Evolutionary conservation across 441 rosid species (phyloP).

Genomic region (Theobroma grandiflorum): DNA sequence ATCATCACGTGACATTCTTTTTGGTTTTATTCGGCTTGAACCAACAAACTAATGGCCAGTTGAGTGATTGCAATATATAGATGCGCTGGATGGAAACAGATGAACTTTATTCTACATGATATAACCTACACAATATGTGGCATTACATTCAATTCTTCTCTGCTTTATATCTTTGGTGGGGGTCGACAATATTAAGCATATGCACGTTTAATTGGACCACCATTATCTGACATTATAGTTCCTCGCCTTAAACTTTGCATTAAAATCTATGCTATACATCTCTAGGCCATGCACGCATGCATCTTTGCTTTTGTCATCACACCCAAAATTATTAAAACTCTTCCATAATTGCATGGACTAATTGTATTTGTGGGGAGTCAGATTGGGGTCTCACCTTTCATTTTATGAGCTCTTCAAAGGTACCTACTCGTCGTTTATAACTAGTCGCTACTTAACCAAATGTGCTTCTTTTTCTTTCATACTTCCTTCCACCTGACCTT

Average conservation of each 20-base stretch:
- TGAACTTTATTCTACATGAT: conserved; percentile 4
- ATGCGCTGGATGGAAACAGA: background rate
- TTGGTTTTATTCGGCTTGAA: conserved; percentile 1
- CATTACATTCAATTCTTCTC: background rate
- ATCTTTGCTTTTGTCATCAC: background rate
- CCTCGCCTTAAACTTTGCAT: conserved; percentile 7
- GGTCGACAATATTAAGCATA: conserved; percentile 2
- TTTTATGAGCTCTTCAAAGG: background rate
- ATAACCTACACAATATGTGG: background rate
- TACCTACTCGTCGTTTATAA: background rate
- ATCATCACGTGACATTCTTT: conserved; percentile 2
- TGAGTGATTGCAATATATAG: background rate
- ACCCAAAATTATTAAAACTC: background rate
- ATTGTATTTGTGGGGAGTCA: background rate
- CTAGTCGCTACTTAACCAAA: background rate
- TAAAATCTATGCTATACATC: background rate
- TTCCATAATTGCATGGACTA: background rate
- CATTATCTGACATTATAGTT: conserved; percentile 1
- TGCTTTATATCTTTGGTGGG: conserved; percentile 15
- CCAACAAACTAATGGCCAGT: background rate
- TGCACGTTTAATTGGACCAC: conserved; percentile 18
- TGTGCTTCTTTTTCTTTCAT: background rate
- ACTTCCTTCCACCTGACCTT: background rate
- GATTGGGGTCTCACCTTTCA: background rate
- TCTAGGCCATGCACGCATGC: background rate